Percentiles rank a stretch among this genome's conserved stretches.
phyloP scores from a whole-genome alignment of 2,329 filamentous ascomycete genomes.

The Arthrinium phaeospermum region DNA sequence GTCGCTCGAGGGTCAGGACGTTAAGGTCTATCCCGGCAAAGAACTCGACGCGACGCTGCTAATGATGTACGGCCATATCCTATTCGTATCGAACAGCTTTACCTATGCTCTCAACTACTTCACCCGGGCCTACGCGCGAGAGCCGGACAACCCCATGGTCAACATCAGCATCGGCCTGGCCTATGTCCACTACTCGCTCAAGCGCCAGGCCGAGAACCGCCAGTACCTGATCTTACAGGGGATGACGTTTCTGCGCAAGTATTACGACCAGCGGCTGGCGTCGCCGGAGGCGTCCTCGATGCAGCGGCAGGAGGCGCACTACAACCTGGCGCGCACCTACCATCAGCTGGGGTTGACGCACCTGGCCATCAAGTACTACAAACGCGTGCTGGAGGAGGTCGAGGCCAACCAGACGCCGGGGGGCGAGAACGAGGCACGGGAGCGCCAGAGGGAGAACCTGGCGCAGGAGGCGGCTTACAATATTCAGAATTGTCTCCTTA shows the following conservation, averaged over 20 bases:
- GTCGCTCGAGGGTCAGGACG: conserved; percentile 31
- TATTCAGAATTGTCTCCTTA: conserved; percentile 69
- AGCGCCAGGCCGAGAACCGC: conserved; percentile 86
- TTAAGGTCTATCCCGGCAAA: conserved; percentile 45
- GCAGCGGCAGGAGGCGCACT: conserved; percentile 76
- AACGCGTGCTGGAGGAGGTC: conserved; percentile 49
- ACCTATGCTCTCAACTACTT: conserved; percentile 88
- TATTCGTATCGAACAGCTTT: conserved; percentile 84
- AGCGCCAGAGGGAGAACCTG: conserved; percentile 59
- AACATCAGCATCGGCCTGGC: conserved; percentile 81
- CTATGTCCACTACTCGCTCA: conserved; percentile 88
- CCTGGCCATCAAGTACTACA: conserved; percentile 76
- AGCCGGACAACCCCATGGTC: conserved; percentile 77
- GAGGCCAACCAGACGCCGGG: conserved; percentile 28
- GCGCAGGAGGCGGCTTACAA: conserved; percentile 76
- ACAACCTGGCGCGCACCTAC: conserved; percentile 79
- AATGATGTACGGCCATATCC: conserved; percentile 87
- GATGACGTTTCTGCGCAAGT: conserved; percentile 77
- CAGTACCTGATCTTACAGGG: conserved; percentile 89
- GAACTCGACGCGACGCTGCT: conserved; percentile 80
- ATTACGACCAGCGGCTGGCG: conserved; percentile 65
- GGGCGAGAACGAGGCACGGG: conserved; percentile 19
- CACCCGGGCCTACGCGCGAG: conserved; percentile 75
- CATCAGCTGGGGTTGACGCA: conserved; percentile 76
- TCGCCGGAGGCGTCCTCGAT: conserved; percentile 36